Conservation (phyloP, 2,329 filamentous ascomycete species). For the Pyricularia sp. region DNA sequence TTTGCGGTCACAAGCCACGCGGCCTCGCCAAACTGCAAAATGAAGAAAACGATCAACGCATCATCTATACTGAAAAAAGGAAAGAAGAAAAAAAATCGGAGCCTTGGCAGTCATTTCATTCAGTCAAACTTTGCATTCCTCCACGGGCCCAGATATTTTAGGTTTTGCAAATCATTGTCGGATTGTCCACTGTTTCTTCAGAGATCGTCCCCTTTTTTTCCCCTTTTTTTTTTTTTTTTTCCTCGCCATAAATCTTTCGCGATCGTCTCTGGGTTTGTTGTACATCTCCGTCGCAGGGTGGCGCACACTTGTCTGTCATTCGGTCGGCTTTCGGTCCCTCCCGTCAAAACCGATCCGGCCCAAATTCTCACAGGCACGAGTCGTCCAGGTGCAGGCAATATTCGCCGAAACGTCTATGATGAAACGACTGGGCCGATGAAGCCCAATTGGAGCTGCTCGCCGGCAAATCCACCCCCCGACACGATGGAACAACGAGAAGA, state of each 20-base stretch:
- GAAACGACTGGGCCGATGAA: background rate
- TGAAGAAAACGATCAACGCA: background rate
- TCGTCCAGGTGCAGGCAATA: background rate
- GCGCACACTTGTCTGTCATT: background rate
- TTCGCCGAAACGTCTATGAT: background rate
- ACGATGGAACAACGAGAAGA: background rate
- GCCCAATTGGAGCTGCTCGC: background rate
- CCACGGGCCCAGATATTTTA: background rate
- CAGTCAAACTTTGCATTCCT: background rate
- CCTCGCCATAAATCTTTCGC: background rate
- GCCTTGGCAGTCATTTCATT: background rate
- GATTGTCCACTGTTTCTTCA: background rate
- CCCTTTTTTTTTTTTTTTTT: too few relatives aligned
- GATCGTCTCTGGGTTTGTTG: background rate
- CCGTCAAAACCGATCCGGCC: background rate
- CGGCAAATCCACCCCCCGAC: background rate
- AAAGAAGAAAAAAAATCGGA: background rate
- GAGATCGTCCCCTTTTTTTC: background rate
- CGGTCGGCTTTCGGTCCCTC: background rate
- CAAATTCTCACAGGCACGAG: background rate
- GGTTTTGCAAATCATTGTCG: background rate
- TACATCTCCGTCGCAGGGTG: background rate
- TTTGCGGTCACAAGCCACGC: background rate
- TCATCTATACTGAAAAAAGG: background rate
- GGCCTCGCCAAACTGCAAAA: background rate